Conservation (phyloP, 2,329 filamentous ascomycete species). For the Xylaria sp. region DNA sequence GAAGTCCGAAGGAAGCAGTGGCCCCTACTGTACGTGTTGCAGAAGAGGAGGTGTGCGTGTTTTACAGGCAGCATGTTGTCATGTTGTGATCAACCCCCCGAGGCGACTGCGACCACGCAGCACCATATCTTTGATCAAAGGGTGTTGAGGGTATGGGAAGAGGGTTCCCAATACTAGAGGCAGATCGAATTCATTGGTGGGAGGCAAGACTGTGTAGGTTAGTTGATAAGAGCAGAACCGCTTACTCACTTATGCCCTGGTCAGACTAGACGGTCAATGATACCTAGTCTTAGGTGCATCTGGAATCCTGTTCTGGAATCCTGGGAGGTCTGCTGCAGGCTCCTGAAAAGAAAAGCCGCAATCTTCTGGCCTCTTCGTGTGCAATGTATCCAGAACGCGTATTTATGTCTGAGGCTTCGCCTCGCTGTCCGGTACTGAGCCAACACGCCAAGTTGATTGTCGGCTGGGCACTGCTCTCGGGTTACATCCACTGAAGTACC, state of each 20-base stretch:
- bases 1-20: constrained; percentile 27
- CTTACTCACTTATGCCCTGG: constrained; percentile 23
- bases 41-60: constrained; percentile 20
- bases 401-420: constrained; percentile 33
- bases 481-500: constrained; percentile 27
- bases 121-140: constrained; percentile 9
- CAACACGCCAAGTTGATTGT: constrained; percentile 35
- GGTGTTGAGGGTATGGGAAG: constrained; percentile 15
- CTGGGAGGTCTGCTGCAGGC: constrained; percentile 27
- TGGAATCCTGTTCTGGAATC: constrained; percentile 21
- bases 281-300: not conserved
- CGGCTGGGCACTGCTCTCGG: constrained; percentile 31
- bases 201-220: not conserved
- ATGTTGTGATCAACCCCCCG: constrained; percentile 23
- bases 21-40: constrained; percentile 2
- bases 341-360: constrained; percentile 35
- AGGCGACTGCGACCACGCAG: constrained; percentile 9
- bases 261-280: not conserved
- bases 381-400: constrained; percentile 15
- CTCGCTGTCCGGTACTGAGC: constrained; percentile 25
- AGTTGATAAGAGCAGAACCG: constrained; percentile 11
- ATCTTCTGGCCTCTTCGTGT: constrained; percentile 14
- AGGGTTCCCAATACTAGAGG: not conserved
- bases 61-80: constrained; percentile 23
- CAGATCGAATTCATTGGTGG: not conserved